Evolutionary conservation across 306 rosid genomes (phyloP).

Genomic region (apple (Malus domestica)): DNA sequence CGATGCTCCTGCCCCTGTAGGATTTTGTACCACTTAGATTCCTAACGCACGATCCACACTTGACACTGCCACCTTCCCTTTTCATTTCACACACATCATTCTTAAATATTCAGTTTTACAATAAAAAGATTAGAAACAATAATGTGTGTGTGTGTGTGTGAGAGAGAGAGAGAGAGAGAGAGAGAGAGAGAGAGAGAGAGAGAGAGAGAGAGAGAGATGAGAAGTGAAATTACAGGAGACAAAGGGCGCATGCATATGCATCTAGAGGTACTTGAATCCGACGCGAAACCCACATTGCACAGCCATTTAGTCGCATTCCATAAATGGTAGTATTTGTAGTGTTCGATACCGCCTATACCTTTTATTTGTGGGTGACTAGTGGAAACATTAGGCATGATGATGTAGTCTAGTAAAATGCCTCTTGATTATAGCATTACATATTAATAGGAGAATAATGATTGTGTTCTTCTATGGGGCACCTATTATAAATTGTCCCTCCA

Average conservation of each 20-base stretch:
- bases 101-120: background rate
- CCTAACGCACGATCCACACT: background rate
- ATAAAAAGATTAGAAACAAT: background rate
- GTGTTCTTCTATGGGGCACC: too few relatives aligned
- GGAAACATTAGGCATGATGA: too few relatives aligned
- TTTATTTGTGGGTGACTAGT: background rate
- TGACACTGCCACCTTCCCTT: background rate
- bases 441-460: too few relatives aligned
- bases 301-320: background rate
- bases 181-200: background rate
- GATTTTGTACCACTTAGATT: background rate
- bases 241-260: slow-evolving; percentile 1
- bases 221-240: background rate
- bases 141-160: too few relatives aligned
- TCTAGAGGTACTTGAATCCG: slow-evolving; percentile 33
- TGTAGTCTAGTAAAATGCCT: too few relatives aligned
- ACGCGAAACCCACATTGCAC: slow-evolving; percentile 37
- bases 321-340: background rate
- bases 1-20: background rate
- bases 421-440: too few relatives aligned
- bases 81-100: background rate
- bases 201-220: background rate
- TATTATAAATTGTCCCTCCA: too few relatives aligned
- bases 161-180: too few relatives aligned
- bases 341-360: background rate